A percentile compares a stretch with the other conserved stretches of the same genome.
Conservation (phyloP, 495 filamentous ascomycete species). For the Rusavskia elegans region DNA sequence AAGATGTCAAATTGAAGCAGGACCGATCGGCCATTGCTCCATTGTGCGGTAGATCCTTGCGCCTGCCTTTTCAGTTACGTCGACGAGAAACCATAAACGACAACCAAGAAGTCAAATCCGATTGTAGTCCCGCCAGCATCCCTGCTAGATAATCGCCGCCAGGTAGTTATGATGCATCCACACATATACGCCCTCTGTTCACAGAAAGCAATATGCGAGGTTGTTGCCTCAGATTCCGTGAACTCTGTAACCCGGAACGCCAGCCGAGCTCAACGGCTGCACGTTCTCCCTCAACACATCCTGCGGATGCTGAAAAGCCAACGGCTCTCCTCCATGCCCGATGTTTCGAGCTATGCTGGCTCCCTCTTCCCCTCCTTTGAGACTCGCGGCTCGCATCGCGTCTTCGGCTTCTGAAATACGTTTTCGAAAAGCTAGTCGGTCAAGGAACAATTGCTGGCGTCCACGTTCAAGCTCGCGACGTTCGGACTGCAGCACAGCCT, state of each 20-base stretch:
- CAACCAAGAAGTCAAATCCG: no score
- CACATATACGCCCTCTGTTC: no score
- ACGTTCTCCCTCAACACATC: constrained; percentile 31
- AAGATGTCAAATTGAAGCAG: no score
- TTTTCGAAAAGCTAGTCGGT: constrained; percentile 79
- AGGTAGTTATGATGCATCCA: not conserved
- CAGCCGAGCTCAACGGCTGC: constrained; percentile 52
- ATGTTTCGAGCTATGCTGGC: constrained; percentile 35
- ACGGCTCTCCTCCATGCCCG: constrained; percentile 33
- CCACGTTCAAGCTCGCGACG: constrained; percentile 80
- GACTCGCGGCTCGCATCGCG: constrained; percentile 44
- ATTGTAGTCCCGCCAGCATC: no score
- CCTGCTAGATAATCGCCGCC: no score
- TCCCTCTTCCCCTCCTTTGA: constrained; percentile 44
- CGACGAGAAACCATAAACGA: no score
- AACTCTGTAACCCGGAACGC: constrained; percentile 31
- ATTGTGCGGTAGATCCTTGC: no score
- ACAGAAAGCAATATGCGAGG: no score
- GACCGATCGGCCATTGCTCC: no score
- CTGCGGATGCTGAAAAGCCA: constrained; percentile 40
- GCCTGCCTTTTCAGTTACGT: no score
- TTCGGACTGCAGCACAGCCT: constrained; percentile 77
- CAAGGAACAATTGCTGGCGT: constrained; percentile 82
- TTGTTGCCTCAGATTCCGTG: constrained; percentile 27
- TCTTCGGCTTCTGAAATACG: constrained; percentile 71